Evolutionary conservation across 2,329 filamentous ascomycete genomes (phyloP).

Genomic region (Geosmithia flava): DNA sequence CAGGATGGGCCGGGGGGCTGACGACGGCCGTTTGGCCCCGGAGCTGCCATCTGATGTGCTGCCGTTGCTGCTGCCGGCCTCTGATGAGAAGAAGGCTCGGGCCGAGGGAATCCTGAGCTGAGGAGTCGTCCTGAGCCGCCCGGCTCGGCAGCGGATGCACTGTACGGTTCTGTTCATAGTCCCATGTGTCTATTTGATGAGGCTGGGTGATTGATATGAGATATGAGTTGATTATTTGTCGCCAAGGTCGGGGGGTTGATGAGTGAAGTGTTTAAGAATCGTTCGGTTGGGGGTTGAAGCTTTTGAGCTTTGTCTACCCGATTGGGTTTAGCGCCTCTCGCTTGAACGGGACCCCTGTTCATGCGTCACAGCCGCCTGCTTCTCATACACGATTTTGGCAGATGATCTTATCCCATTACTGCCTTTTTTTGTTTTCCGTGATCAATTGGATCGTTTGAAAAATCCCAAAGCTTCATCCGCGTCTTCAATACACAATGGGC

Average conservation of each 20-base stretch:
- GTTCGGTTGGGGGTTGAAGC: not conserved
- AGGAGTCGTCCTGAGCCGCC: not conserved
- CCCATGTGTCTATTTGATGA: not conserved
- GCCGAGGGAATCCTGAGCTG: not conserved
- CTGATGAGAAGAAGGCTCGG: constrained; percentile 2
- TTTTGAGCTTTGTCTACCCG: not conserved
- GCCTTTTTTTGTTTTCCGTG: not conserved
- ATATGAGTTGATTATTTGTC: no score
- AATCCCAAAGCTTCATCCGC: no score
- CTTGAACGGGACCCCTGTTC: not conserved
- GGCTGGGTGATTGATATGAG: not conserved
- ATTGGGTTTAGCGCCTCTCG: not conserved
- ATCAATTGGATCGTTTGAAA: not conserved
- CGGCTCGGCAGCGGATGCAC: constrained; percentile 3
- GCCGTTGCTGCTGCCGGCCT: constrained; percentile 3
- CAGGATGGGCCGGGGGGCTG: constrained; percentile 65
- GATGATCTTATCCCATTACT: not conserved
- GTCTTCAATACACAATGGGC: not conserved
- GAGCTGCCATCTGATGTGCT: constrained; percentile 1
- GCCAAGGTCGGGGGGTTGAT: no score
- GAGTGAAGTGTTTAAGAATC: not conserved
- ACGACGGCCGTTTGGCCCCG: constrained; percentile 41
- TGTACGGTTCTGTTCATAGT: constrained; percentile 1
- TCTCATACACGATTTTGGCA: not conserved
- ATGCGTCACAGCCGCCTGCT: not conserved